A percentile compares a stretch with the other conserved stretches of the same genome.
phyloP scores from a whole-genome alignment of 2,329 filamentous ascomycete species.

The Clarireedia sp. region DNA sequence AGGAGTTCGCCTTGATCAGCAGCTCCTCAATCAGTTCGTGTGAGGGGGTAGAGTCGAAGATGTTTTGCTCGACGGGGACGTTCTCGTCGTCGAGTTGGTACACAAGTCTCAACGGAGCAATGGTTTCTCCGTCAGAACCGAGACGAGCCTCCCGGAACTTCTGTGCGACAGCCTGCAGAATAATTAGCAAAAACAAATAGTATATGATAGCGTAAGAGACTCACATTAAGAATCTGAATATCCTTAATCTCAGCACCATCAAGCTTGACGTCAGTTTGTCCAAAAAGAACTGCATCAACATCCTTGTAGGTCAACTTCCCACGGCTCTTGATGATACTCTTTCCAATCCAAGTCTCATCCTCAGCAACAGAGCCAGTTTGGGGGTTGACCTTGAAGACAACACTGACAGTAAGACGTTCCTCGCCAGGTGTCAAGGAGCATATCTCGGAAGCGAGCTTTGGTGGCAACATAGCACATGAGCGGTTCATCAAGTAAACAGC shows the following conservation, averaged over 20 bases:
- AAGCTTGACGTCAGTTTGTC: slow-evolving; percentile 53
- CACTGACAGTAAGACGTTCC: slow-evolving; percentile 83
- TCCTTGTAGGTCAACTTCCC: slow-evolving; percentile 80
- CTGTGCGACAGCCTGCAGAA: slow-evolving; percentile 59
- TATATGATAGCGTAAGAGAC: slow-evolving; percentile 18
- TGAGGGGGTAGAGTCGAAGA: slow-evolving; percentile 83
- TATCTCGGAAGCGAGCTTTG: slow-evolving; percentile 76
- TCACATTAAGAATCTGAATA: slow-evolving; percentile 69
- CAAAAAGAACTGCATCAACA: slow-evolving; percentile 73
- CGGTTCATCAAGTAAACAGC: slow-evolving; percentile 88
- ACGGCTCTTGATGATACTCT: slow-evolving; percentile 84
- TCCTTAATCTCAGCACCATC: slow-evolving; percentile 63
- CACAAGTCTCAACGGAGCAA: slow-evolving; percentile 79
- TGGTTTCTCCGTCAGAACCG: slow-evolving; percentile 67
- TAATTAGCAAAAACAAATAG: slow-evolving; percentile 20
- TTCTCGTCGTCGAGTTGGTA: slow-evolving; percentile 98
- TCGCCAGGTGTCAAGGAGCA: slow-evolving; percentile 83
- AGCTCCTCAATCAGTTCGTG: slow-evolving; percentile 94
- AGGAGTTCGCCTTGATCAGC: slow-evolving; percentile 83
- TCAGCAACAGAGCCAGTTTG: slow-evolving; percentile 72
- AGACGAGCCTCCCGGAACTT: slow-evolving; percentile 88
- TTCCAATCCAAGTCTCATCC: slow-evolving; percentile 88
- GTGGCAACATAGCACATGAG: slow-evolving; percentile 77
- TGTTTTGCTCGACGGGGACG: slow-evolving; percentile 90
- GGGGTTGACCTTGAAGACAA: slow-evolving; percentile 85